Conservation (phyloP, 208 protist species). For the Trypanosoma lewisi region DNA sequence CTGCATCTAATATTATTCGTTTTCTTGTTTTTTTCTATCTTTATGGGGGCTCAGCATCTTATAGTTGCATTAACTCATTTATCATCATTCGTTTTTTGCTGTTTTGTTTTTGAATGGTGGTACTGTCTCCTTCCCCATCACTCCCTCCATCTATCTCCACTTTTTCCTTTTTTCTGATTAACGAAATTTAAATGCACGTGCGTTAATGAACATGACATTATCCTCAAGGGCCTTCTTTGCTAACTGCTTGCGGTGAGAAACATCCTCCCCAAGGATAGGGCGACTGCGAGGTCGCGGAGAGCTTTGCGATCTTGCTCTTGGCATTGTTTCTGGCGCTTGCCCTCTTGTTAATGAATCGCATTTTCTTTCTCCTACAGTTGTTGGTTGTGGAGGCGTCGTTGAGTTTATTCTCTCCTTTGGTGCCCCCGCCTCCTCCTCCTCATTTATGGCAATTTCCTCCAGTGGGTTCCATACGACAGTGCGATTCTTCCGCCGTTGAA, state of each 20-base stretch:
- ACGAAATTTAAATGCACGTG: constrained; percentile 4
- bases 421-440: not conserved
- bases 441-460: constrained; percentile 19
- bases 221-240: constrained; percentile 74
- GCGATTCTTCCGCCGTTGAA: not conserved
- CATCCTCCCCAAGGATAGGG: constrained; percentile 34
- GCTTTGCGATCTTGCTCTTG: not conserved
- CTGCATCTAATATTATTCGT: too few species aligned
- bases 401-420: too few species aligned
- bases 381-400: too few species aligned
- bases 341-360: not conserved
- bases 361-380: too few species aligned
- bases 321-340: not conserved
- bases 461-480: constrained; percentile 4
- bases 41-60: not conserved
- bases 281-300: not conserved
- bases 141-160: not conserved
- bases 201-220: constrained; percentile 56
- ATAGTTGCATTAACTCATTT: not conserved
- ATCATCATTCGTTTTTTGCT: not conserved
- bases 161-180: not conserved
- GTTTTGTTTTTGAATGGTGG: not conserved
- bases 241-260: constrained; percentile 57
- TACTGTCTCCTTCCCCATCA: not conserved
- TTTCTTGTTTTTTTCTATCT: too few species aligned